Base-by-base conservation (phyloP, 306 rosid species). In the Betula pendula region DNA sequence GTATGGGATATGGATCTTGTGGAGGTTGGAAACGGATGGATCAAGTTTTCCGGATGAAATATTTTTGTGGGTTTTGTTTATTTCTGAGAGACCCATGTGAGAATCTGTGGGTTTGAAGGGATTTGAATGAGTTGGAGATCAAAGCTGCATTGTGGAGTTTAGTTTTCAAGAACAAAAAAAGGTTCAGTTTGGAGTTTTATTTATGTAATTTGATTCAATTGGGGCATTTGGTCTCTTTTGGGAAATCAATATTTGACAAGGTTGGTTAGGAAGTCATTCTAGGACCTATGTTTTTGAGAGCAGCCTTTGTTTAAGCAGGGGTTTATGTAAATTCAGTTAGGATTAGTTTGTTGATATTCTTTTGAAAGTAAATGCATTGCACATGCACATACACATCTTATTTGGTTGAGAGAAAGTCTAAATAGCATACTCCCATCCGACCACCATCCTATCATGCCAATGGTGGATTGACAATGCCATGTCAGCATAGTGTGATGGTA, bases 31-130 rank as follows among this genome's bases (percentile, higher is more conserved):
- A 52, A 45, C 44, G 68, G 67, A 72, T 55, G 77, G 38, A 20
- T 75, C 50, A 11, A 48, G 24, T 68, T 16, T 59, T 45, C 27
- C 76, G 16, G 71, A 68, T 52, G 70, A 78, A 67, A 25, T 20
- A 14, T 67, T 42, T 38, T 65, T 40, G 44, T 56, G 59, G 59
- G 19, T 53, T 10, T 56, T 48, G n/a, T 17, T 2, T 29, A 14
- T n/a, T 65, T 80, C 82, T 71, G 77, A 65, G 79, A 52, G 65
- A 83, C 73, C 63, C 59, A 63, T 44, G 16, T 72, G 88, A 58
- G 66, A 72, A 48, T 75, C 16, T 43, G 25, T 75, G 75, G 33
- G 72, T 66, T 65, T 77, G 75, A 47, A 67, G 55, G 35, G 45
- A 50, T 42, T 25, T 22, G 38, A 35, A 58, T 80, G 88, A 50